Evolutionary conservation across 108 stramenopile species (phyloP).

Genomic region (Nannochloropsis salina): DNA sequence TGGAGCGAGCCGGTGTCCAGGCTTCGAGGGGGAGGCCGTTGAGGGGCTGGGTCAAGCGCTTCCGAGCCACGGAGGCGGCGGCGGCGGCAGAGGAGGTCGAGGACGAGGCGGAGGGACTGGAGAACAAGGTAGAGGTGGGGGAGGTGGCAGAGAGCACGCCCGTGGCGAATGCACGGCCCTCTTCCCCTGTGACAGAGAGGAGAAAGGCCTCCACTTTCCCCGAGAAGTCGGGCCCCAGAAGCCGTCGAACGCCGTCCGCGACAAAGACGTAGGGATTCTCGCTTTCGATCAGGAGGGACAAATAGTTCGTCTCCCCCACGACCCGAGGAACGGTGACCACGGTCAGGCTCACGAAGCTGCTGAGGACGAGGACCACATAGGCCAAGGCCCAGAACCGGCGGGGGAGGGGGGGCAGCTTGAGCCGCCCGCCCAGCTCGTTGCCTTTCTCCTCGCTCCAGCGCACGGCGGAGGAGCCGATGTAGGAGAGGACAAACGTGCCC

Average conservation of each 20-base stretch:
- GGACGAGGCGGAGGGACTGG: neutral
- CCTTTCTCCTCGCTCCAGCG: constrained; percentile 30
- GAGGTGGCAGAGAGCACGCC: constrained; percentile 3
- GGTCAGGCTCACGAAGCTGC: neutral
- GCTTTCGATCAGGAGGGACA: neutral
- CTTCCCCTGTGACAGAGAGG: constrained; percentile 41
- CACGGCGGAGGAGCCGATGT: constrained; percentile 38
- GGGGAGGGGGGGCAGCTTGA: neutral
- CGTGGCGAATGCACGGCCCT: constrained; percentile 36
- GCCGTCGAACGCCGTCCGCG: neutral
- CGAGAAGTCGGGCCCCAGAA: constrained; percentile 25
- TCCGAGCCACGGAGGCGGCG: neutral
- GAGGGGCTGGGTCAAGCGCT: neutral
- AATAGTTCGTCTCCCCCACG: neutral
- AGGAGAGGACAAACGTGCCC: constrained; percentile 39
- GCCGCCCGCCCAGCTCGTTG: neutral
- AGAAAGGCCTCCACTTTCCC: constrained; percentile 38
- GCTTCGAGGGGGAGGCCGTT: neutral
- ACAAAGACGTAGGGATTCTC: constrained; percentile 11
- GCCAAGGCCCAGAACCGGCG: neutral
- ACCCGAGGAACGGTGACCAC: neutral
- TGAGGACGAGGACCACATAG: neutral
- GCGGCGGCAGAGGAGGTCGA: neutral
- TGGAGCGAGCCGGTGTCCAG: constrained; percentile 28
- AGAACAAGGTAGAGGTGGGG: neutral